These are phyloP conservation scores for Coprinopsis cinerea DNA, from an alignment of 768 basidiomycete species.

Conservation along the genomic window DNA sequence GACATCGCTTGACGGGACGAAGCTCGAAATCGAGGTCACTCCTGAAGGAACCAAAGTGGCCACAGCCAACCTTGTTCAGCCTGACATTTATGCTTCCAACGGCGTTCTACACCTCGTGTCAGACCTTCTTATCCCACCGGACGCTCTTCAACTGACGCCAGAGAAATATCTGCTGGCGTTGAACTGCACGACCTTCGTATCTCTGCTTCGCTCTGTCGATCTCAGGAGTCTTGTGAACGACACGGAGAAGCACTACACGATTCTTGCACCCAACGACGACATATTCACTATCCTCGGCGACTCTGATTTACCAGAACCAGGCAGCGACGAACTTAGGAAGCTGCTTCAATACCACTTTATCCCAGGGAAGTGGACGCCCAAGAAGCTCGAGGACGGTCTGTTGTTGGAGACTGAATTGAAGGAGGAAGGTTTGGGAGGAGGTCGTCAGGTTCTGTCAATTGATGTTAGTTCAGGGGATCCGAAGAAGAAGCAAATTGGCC, in stretches of 20 bases:
- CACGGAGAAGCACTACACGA: constrained; percentile 68
- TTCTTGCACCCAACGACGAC: constrained; percentile 88
- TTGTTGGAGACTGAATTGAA: constrained; percentile 75
- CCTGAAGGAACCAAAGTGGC: constrained; percentile 51
- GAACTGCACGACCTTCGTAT: constrained; percentile 88
- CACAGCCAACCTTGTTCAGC: constrained; percentile 54
- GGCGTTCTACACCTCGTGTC: constrained; percentile 91
- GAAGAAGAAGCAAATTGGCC: constrained; percentile 39
- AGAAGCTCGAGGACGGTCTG: constrained; percentile 67
- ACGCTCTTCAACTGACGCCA: constrained; percentile 75
- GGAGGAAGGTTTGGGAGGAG: constrained; percentile 63
- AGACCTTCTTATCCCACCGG: constrained; percentile 71
- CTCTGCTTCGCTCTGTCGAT: constrained; percentile 78
- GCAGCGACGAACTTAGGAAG: constrained; percentile 64
- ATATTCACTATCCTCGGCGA: constrained; percentile 57
- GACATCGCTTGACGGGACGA: constrained; percentile 60
- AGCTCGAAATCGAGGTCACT: constrained; percentile 53
- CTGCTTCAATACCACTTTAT: constrained; percentile 88
- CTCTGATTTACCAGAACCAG: constrained; percentile 54
- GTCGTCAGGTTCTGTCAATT: constrained; percentile 65
- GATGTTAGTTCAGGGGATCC: constrained; percentile 51
- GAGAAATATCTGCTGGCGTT: constrained; percentile 93
- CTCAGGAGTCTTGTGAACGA: constrained; percentile 67
- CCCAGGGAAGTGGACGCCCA: constrained; percentile 67
- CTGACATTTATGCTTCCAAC: constrained; percentile 89